Evolutionary conservation across 106 monocot genomes (phyloP), one percentile per base, ranked within the genome.

Genomic region (Vanilla planifolia): DNA sequence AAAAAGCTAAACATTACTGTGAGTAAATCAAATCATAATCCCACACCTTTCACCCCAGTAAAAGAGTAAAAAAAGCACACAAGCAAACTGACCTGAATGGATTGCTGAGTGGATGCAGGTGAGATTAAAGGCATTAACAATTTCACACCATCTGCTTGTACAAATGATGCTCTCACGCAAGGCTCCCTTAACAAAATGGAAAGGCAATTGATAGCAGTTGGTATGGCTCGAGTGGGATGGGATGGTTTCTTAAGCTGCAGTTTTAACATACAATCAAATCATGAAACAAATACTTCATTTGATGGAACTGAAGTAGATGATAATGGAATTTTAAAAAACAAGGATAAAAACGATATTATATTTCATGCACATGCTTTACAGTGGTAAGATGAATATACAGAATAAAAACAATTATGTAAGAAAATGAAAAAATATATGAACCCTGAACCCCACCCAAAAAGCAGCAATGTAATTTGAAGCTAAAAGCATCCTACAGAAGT

Each of bases 31-130:
- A n/a, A n/a, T n/a, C n/a, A n/a, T n/a, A n/a, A n/a, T n/a, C n/a
- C n/a, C n/a, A n/a, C n/a, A n/a, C n/a, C n/a, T n/a, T n/a, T n/a
- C n/a, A n/a, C n/a, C n/a, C n/a, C n/a, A n/a, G n/a, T n/a, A n/a
- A n/a, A n/a, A 53, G n/a, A 61, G 44, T 26, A 62, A 26, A 2
- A 14, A 32, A 20, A 28, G 33, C 29, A 17, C 44, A 62, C 16
- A 53, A 53, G 28, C 2, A 15, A 32, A 30, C 19, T 67, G 23
- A 96, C 96, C 96, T 96, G 96, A 36, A 84, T 91, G 46, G 96
- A 91, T 52, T 96, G 96, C 56, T 96, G 96, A 48, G 86, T 96
- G 48, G 96, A 88, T 67, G 84, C 96, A 56, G 87, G 91, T 59
- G 91, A 61, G 60, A 91, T 91, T 67, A 91, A 77, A 66, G 96